Evolutionary conservation across 2,329 filamentous ascomycete species (phyloP).

Genomic region (Claviceps quebecensis): DNA sequence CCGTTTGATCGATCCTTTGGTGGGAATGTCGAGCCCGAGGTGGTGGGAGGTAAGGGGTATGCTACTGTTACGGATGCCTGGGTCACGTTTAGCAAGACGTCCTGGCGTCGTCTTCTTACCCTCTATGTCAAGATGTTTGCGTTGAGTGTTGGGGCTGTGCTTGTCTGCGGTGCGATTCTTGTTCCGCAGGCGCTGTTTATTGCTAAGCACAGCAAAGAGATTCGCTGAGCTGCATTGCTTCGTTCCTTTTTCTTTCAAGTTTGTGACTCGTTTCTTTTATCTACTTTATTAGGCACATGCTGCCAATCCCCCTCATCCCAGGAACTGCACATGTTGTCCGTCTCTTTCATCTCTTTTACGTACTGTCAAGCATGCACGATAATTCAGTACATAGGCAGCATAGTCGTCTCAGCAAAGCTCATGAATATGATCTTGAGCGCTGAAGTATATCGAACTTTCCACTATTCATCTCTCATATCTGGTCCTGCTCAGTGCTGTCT

Average conservation of each 20-base stretch:
- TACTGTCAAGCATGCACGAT: no score
- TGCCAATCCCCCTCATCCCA: no score
- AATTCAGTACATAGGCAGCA: no score
- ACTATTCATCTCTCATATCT: no score
- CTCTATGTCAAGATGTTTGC: constrained; percentile 59
- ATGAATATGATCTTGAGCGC: no score
- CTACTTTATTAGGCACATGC: background rate
- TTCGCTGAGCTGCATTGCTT: background rate
- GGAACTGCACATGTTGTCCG: no score
- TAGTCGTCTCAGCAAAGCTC: no score
- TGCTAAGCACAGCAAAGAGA: constrained; percentile 7
- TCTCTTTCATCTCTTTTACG: no score
- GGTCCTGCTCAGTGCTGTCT: no score
- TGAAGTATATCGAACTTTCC: no score
- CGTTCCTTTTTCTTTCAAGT: background rate
- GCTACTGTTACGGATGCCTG: constrained; percentile 64
- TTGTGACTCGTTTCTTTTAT: background rate
- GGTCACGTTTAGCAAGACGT: constrained; percentile 59
- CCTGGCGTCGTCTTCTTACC: constrained; percentile 60
- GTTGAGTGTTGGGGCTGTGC: constrained; percentile 33
- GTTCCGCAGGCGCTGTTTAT: constrained; percentile 36
- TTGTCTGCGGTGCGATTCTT: constrained; percentile 33
- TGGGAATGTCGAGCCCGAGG: constrained; percentile 59
- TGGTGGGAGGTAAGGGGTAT: constrained; percentile 59
- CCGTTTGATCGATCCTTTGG: constrained; percentile 81